phyloP scores from a whole-genome alignment of 2,329 filamentous ascomycete genomes.

The Pestalotiopsis sp. region DNA sequence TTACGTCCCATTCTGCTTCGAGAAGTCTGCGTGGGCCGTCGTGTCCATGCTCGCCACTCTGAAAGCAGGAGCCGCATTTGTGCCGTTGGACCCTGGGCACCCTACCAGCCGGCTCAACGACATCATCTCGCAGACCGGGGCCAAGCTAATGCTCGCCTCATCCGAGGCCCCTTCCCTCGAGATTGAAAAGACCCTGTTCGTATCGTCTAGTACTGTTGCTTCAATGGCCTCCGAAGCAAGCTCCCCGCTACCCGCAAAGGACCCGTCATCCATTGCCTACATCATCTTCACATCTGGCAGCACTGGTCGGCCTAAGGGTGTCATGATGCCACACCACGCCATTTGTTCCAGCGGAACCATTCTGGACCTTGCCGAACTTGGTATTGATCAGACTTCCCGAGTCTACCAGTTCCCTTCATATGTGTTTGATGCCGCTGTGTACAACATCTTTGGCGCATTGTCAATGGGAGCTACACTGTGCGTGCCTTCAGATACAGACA shows the following conservation, averaged over 20 bases:
- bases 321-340: constrained; percentile 9
- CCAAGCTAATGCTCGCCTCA: constrained; percentile 14
- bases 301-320: constrained; percentile 16
- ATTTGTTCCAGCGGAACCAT: constrained; percentile 45
- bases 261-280: background rate
- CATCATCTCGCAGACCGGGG: constrained; percentile 29
- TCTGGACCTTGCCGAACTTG: constrained; percentile 46
- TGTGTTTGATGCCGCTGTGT: constrained; percentile 13
- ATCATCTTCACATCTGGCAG: constrained; percentile 16
- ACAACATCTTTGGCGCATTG: constrained; percentile 9
- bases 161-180: background rate
- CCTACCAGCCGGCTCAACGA: constrained; percentile 36
- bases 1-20: constrained; percentile 36
- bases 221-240: background rate
- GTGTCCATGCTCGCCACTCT: constrained; percentile 36
- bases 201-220: background rate
- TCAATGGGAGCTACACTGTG: constrained; percentile 7
- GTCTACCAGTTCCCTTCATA: constrained; percentile 16
- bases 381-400: constrained; percentile 22
- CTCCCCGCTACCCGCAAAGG: background rate
- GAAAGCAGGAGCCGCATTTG: constrained; percentile 35
- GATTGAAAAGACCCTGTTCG: background rate
- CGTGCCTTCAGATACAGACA: constrained; percentile 10
- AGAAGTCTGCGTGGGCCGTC: constrained; percentile 36
- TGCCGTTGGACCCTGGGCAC: constrained; percentile 39